These are phyloP conservation scores for Monilinia laxa DNA, from an alignment of 2,329 filamentous ascomycete genomes.

Conservation along the genomic window DNA sequence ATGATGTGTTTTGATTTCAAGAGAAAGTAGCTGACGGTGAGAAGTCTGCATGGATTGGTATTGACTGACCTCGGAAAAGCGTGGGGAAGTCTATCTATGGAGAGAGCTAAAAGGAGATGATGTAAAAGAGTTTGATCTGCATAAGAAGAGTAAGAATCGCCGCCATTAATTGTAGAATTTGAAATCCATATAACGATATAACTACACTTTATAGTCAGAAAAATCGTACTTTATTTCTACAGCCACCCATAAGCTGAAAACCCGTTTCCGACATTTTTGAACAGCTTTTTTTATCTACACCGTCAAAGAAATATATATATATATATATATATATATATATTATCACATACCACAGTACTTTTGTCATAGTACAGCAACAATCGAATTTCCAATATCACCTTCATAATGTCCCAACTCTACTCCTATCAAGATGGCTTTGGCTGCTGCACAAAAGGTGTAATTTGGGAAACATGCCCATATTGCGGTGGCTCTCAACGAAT, in stretches of 20 bases:
- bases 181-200: not conserved
- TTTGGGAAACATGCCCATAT: not conserved
- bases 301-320: not conserved
- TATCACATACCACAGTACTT: too few species aligned
- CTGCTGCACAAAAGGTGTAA: not conserved
- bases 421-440: not conserved
- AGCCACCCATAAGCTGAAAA: not conserved
- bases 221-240: not conserved
- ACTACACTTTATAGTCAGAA: slow-evolving; percentile 8
- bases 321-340: too few species aligned
- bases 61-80: slow-evolving; percentile 4
- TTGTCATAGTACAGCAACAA: not conserved
- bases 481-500: not conserved
- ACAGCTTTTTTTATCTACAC: not conserved
- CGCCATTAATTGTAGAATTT: not conserved
- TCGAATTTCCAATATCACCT: not conserved
- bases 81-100: not conserved
- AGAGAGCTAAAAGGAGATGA: not conserved
- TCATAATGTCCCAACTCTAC: slow-evolving; percentile 1
- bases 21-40: not conserved
- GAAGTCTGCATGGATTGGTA: not conserved
- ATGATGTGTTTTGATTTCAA: not conserved
- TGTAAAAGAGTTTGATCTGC: not conserved
- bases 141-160: slow-evolving; percentile 12
- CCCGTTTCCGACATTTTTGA: too few species aligned